Percentiles rank a stretch among this genome's conserved stretches.
Conservation (phyloP, 2,329 filamentous ascomycete species). For the Chrysoporthe deuterocubensis region DNA sequence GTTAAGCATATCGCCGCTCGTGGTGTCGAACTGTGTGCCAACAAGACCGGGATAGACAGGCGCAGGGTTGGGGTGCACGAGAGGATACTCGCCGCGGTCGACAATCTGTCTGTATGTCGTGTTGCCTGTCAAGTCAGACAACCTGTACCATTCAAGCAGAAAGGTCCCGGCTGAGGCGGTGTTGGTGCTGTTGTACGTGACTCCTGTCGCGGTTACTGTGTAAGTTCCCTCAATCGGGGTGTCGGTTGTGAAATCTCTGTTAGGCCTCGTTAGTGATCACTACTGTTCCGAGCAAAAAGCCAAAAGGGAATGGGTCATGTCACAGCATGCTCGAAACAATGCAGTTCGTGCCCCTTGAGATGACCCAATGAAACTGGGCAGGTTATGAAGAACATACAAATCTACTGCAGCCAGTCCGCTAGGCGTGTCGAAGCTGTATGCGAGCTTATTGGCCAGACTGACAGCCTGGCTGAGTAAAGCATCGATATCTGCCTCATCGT, state of each 20-base stretch:
- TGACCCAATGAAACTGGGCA: neutral
- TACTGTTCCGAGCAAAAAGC: neutral
- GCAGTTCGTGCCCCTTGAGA: neutral
- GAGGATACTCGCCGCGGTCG: conserved; percentile 20
- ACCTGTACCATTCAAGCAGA: conserved; percentile 18
- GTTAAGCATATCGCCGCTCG: conserved; percentile 15
- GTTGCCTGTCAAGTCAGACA: conserved; percentile 20
- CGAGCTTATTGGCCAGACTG: conserved; percentile 17
- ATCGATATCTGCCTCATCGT: conserved; percentile 14
- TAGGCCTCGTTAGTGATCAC: neutral
- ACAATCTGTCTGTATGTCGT: conserved; percentile 15
- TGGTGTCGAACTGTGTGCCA: conserved; percentile 19
- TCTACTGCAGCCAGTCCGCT: conserved; percentile 15
- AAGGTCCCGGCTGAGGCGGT: conserved; percentile 19
- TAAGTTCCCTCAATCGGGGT: conserved; percentile 23
- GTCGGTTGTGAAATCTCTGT: conserved; percentile 10
- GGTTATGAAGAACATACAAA: neutral
- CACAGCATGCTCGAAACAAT: neutral
- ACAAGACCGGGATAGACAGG: conserved; percentile 19
- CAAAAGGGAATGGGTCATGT: neutral
- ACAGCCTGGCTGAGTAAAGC: conserved; percentile 16
- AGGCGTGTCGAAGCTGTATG: conserved; percentile 20
- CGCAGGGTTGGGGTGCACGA: conserved; percentile 15
- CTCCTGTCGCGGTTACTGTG: conserved; percentile 16
- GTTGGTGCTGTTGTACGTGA: conserved; percentile 24